phyloP scores from a whole-genome alignment of 1,284 basidiomycete species.

The Ganoderma resinaceum region DNA sequence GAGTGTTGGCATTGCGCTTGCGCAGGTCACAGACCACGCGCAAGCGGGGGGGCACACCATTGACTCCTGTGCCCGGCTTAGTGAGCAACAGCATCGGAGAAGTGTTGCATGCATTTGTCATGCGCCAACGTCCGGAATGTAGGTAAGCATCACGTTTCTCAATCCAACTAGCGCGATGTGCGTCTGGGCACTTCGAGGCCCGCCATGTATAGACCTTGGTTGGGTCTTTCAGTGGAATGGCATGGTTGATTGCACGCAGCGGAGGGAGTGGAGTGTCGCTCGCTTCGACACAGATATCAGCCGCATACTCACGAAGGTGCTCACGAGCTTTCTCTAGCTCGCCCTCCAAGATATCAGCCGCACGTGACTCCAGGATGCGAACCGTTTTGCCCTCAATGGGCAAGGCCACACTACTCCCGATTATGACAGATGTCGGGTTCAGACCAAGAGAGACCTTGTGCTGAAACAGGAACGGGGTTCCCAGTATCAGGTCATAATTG shows the following conservation, averaged over 20 bases:
- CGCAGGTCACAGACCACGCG: slow-evolving; percentile 3
- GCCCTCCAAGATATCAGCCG: slow-evolving; percentile 32
- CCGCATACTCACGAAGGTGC: too few relatives aligned
- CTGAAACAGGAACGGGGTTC: too few relatives aligned
- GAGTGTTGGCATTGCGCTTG: slow-evolving; percentile 4
- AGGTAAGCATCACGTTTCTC: slow-evolving; percentile 6
- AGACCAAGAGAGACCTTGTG: too few relatives aligned
- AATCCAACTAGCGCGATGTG: background rate
- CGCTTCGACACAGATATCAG: too few relatives aligned
- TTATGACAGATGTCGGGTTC: too few relatives aligned
- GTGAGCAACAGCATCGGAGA: slow-evolving; percentile 1
- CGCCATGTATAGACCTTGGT: slow-evolving; percentile 39
- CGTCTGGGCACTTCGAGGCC: slow-evolving; percentile 34
- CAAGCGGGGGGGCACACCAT: background rate
- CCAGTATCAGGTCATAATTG: too few relatives aligned
- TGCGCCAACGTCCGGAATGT: too few relatives aligned
- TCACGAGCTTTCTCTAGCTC: too few relatives aligned
- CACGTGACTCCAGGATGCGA: slow-evolving; percentile 15
- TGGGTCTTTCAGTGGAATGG: slow-evolving; percentile 46
- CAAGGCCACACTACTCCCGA: background rate
- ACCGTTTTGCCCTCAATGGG: slow-evolving; percentile 27
- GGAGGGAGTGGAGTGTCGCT: too few relatives aligned
- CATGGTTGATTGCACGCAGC: slow-evolving; percentile 47
- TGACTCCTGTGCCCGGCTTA: slow-evolving; percentile 6
- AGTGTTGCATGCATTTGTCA: slow-evolving; percentile 10